Evolutionary conservation across 768 basidiomycete species (phyloP), one percentile per base, ranked within the genome.

Genomic region (Suillus cothurnatus): DNA sequence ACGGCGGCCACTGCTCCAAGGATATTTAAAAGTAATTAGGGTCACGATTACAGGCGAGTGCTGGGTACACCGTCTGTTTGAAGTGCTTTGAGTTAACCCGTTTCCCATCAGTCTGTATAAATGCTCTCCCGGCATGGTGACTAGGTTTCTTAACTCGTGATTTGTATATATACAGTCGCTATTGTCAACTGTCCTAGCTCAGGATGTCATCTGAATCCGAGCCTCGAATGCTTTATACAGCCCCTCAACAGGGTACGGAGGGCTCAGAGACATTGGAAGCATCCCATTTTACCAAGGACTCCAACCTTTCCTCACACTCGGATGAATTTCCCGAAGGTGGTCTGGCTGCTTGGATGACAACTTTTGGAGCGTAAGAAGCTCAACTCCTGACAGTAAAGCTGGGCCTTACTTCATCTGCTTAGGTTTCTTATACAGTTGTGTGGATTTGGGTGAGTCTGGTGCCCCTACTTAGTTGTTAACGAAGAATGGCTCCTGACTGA

Each of bases 401-500:
- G 39, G 38, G 34, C n/a, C 56, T 34, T 57, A 61, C 39, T 26
- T 23, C 23, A 26, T 59, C 34, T 38, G 21, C 11, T 31, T 59
- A 80, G 79, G 23, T 78, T 80, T 67, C 71, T 81, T 8, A 63
- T 78, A 9, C 80, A 81, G 63, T 75, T 80, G 41, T 73, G 78
- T 64, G 75, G 75, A 1, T 80, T 74, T 36, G 80, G 80, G 74
- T 80, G 39, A 34, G 68, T 38, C 9, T 38, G 9, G 34, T 19
- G 2, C 1, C n/a, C n/a, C n/a, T 2, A 53, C 28, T 2, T 21
- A n/a, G 66, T 14, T 21, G 19, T 31, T 23, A 12, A 21, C 28
- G 17, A 15, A 21, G 39, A 52, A n/a, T 52, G 17, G 8, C 5
- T 49, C 11, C 8, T 23, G 7, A 17, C 21, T 4, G 12, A 15